These are phyloP conservation scores for Vitellaria paradoxa DNA, from an alignment of 179 eudicot species.

Conservation along the genomic window DNA sequence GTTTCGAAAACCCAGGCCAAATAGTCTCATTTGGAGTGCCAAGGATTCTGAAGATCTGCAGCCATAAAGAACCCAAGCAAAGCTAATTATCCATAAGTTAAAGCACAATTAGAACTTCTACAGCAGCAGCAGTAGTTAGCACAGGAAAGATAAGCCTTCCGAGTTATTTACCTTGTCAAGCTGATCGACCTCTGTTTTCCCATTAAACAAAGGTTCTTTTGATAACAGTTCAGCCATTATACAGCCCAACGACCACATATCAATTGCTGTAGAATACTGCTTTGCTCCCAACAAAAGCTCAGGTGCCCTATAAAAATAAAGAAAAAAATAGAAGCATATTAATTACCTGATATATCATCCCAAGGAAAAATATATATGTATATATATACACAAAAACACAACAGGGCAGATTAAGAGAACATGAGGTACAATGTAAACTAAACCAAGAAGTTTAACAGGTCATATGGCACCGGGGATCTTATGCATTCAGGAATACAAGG, in stretches of 20 bases:
- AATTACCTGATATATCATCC: background rate
- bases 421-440: too few species aligned
- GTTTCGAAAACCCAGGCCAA: constrained; percentile 94
- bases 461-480: too few species aligned
- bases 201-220: constrained; percentile 88
- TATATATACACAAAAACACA: too few species aligned
- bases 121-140: background rate
- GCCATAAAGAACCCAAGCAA: background rate
- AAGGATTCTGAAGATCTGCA: constrained; percentile 87
- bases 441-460: too few species aligned
- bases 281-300: constrained; percentile 92
- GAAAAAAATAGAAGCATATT: background rate
- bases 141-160: too few species aligned
- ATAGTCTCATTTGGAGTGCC: constrained; percentile 97
- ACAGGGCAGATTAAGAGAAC: too few species aligned
- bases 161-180: constrained; percentile 78
- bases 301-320: constrained; percentile 58
- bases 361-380: too few species aligned
- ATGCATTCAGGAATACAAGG: too few species aligned
- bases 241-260: constrained; percentile 99
- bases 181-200: constrained; percentile 94
- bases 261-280: constrained; percentile 96
- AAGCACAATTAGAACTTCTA: background rate
- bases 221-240: constrained; percentile 95
- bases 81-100: constrained; percentile 7